Percentiles rank a stretch among this genome's conserved stretches.
These are phyloP conservation scores for Boletus semigastroideus DNA, from an alignment of 1,284 basidiomycete species.

Conservation along the genomic window DNA sequence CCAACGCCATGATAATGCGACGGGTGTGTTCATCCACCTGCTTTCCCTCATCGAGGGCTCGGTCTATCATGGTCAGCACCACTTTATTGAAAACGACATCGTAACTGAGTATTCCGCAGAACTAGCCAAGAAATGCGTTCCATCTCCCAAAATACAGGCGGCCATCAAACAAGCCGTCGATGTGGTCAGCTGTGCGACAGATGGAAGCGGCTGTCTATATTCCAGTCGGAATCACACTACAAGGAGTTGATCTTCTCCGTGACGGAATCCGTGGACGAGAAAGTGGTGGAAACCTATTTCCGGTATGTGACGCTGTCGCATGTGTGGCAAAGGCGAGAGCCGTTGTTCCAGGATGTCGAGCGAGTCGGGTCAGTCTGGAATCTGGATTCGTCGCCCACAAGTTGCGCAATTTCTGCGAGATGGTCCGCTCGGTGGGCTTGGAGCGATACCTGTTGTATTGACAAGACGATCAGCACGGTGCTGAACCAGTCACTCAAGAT, in stretches of 20 bases:
- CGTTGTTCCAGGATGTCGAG: not conserved
- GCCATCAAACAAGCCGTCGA: not conserved
- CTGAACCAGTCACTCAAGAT: not conserved
- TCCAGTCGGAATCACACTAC: constrained; percentile 5
- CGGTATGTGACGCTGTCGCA: constrained; percentile 8
- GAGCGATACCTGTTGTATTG: not conserved
- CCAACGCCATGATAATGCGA: constrained; percentile 1
- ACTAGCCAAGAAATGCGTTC: not conserved
- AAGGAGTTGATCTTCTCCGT: constrained; percentile 8
- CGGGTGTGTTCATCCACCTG: not conserved
- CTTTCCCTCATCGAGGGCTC: not conserved
- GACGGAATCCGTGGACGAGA: not conserved
- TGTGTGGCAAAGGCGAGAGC: constrained; percentile 1
- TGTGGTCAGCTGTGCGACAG: constrained; percentile 8
- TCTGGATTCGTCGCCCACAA: not conserved
- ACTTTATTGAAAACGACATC: not conserved
- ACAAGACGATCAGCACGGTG: not conserved
- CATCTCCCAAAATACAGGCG: not conserved
- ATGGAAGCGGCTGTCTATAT: not conserved
- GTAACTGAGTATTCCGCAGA: not conserved
- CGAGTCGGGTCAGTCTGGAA: not conserved
- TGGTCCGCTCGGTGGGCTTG: not conserved
- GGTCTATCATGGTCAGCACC: not conserved
- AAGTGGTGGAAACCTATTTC: constrained; percentile 3
- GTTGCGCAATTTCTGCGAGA: not conserved